Conservation (phyloP, 78 protist species). For the Polysphondylium violaceum region DNA sequence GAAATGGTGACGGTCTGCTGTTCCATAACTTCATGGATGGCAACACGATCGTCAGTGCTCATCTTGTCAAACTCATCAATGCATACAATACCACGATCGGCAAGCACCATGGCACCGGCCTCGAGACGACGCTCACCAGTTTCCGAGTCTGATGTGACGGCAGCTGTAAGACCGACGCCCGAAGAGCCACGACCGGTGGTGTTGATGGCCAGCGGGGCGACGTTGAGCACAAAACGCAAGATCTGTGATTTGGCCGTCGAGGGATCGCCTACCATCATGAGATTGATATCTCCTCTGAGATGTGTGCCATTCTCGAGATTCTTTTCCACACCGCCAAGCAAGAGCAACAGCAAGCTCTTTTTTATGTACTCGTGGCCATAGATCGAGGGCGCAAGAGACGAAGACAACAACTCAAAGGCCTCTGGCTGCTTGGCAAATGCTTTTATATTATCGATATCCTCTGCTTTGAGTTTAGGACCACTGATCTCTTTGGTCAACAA, state of each 20-base stretch:
- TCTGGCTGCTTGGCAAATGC: slow-evolving; percentile 13
- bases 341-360: slow-evolving; percentile 92
- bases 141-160: slow-evolving; percentile 96
- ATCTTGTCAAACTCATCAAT: slow-evolving; percentile 99
- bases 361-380: slow-evolving; percentile 96
- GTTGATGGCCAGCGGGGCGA: slow-evolving; percentile 97
- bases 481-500: slow-evolving; percentile 6
- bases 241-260: slow-evolving; percentile 99
- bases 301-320: slow-evolving; percentile 93
- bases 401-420: slow-evolving; percentile 81
- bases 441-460: slow-evolving; percentile 77
- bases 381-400: slow-evolving; percentile 98
- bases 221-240: slow-evolving; percentile 93
- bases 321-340: slow-evolving; percentile 98
- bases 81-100: slow-evolving; percentile 98
- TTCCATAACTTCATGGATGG: slow-evolving; percentile 99
- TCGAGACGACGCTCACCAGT: slow-evolving; percentile 98
- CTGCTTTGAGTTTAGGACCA: slow-evolving; percentile 41
- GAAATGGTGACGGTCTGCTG: slow-evolving; percentile 99
- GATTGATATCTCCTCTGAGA: slow-evolving; percentile 97
- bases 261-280: slow-evolving; percentile 99
- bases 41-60: slow-evolving; percentile 95
- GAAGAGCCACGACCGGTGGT: slow-evolving; percentile 99
- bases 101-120: slow-evolving; percentile 99
- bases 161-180: slow-evolving; percentile 99